Base-by-base conservation (phyloP, 495 filamentous ascomycete genomes). In the Penicillium longicatenatum region DNA sequence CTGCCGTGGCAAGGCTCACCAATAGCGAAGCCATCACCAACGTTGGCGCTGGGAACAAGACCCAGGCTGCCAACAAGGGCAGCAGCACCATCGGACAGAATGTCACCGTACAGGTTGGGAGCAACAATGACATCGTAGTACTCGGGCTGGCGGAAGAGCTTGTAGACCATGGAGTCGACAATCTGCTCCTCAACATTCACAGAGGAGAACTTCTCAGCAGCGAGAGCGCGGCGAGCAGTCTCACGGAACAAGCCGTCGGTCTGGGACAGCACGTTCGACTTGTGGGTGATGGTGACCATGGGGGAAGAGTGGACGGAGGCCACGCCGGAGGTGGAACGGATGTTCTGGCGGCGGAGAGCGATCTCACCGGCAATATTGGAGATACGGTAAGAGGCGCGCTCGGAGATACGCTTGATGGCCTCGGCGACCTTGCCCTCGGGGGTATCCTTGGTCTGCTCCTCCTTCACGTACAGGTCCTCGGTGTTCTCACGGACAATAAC, bases 401-500 rank as follows among this genome's bases (percentile, higher is more conserved):
- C 87, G 20, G 90, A 90, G 64, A 98, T 98, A 60, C 93, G 88
- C 80, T 98, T 98, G 78, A 97, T 95, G 21, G 94, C 94, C 80
- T 97, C 92, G 54, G 94, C 95, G 54, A 97, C 87, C 78, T 90
- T 91, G 70, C 91, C 88, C 24, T 79, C 76, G 54, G 86, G 81
- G 44, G 81, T 84, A 20, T 89, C 84, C 70, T 81, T 84, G 22
- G 92, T 97, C 66, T 76, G 81, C 78, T 98, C 94, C 75, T 98
- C 92, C 79, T 98, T 98, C 58, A 98, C 95, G 82, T 98, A 98
- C 24, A 98, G 81, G 68, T 98, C 94, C 78, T 98, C 94, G 52
- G 94, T 98, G 79, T 98, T 98, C 75, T 98, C 94, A 56, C 94
- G 89, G 52, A 98, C 94, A 62, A 97, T 98, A 69, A 98, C 94